These are phyloP conservation scores for Termitomyces sp. DNA, from an alignment of 768 basidiomycete species.

Conservation along the genomic window DNA sequence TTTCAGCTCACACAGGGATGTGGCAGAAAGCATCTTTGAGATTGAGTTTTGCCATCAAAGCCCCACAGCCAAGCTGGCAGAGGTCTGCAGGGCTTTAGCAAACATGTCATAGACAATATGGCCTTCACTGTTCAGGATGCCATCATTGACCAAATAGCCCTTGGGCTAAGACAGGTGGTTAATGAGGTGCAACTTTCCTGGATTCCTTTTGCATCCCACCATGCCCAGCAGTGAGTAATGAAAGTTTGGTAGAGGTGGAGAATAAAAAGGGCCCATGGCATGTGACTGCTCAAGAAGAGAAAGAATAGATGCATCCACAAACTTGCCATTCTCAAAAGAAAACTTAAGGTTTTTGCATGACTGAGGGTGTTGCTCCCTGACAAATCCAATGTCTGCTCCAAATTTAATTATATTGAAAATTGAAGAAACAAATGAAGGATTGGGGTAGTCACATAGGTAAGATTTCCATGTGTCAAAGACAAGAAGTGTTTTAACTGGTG, in stretches of 20 bases:
- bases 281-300: background rate
- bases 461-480: conserved; percentile 6
- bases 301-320: background rate
- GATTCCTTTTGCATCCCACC: too few species aligned
- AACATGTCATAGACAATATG: conserved; percentile 12
- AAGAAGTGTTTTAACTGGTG: background rate
- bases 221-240: too few species aligned
- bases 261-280: conserved; percentile 8
- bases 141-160: conserved; percentile 1
- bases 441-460: conserved; percentile 14
- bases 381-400: conserved; percentile 15
- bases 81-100: conserved; percentile 24
- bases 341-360: background rate
- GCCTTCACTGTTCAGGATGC: conserved; percentile 27
- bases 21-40: conserved; percentile 37
- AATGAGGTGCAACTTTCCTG: background rate
- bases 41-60: conserved; percentile 32
- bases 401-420: conserved; percentile 17
- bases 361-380: background rate
- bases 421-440: conserved; percentile 7
- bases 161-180: background rate
- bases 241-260: too few species aligned
- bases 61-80: conserved; percentile 19
- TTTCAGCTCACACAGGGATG: conserved; percentile 26
- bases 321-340: background rate